These are phyloP conservation scores for Cotoneaster glaucophyllus DNA, from an alignment of 306 rosid genomes.

Conservation along the genomic window DNA sequence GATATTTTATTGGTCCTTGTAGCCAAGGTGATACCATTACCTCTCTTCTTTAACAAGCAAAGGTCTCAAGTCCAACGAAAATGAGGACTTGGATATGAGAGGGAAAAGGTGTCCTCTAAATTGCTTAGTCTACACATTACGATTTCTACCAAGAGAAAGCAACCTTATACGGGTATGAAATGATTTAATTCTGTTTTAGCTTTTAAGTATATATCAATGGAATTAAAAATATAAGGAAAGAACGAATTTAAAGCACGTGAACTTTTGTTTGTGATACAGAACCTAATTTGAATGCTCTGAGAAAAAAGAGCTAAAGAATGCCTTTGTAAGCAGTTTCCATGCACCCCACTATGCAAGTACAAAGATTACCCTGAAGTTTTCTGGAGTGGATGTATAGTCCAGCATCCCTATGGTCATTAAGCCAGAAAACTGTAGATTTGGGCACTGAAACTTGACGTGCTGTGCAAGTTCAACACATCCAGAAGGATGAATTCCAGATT, in stretches of 20 bases:
- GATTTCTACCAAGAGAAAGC: not conserved
- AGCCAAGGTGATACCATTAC: not conserved
- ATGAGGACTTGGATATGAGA: not conserved
- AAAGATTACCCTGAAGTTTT: slow-evolving; percentile 39
- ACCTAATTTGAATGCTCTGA: not conserved
- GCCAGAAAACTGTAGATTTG: slow-evolving; percentile 44
- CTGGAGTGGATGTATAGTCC: slow-evolving; percentile 45
- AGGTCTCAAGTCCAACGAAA: not conserved
- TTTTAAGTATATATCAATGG: not conserved
- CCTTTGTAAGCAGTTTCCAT: not conserved
- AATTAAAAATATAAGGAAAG: not conserved
- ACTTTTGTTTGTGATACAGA: not conserved
- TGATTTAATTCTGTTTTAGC: not conserved
- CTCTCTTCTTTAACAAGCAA: not conserved
- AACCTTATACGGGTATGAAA: not conserved
- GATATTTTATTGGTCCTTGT: not conserved
- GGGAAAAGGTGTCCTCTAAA: not conserved
- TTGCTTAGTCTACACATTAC: not conserved
- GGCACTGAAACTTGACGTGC: slow-evolving; percentile 38
- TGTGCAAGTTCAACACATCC: slow-evolving; percentile 36
- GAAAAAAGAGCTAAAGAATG: slow-evolving; percentile 9
- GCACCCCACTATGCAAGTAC: not conserved
- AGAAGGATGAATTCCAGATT: slow-evolving; percentile 45
- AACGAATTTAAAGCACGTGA: not conserved
- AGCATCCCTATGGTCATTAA: slow-evolving; percentile 58